Conservation (phyloP, 2,329 filamentous ascomycete genomes). For the Thielaviopsis euricoi region DNA sequence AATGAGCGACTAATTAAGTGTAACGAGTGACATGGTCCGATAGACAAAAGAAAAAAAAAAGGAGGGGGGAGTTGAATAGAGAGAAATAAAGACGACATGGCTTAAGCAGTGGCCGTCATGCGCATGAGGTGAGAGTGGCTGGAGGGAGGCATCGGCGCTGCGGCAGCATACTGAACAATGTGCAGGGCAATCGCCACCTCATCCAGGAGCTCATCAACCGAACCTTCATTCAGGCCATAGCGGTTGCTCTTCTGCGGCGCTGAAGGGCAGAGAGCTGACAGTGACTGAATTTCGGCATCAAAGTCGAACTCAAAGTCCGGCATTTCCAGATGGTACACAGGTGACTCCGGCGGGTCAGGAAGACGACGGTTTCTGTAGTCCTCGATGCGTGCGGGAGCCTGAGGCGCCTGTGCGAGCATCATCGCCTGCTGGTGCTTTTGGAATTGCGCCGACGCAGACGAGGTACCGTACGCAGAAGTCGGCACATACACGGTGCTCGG, state of each 20-base stretch:
- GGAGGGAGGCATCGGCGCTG: not conserved
- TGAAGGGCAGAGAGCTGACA: not conserved
- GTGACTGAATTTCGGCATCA: slow-evolving; percentile 1
- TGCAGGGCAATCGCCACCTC: slow-evolving; percentile 10
- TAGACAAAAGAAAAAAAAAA: too few species aligned
- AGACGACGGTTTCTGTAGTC: slow-evolving; percentile 4
- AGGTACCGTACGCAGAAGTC: not conserved
- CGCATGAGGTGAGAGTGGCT: not conserved
- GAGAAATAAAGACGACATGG: not conserved
- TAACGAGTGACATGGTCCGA: not conserved
- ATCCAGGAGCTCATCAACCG: slow-evolving; percentile 9
- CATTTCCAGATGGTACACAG: slow-evolving; percentile 1
- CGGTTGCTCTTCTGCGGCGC: not conserved
- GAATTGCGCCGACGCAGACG: not conserved
- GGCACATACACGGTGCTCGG: not conserved
- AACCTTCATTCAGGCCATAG: not conserved
- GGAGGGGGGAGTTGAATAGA: not conserved
- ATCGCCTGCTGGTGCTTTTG: not conserved
- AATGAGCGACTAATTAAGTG: not conserved
- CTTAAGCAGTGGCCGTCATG: not conserved
- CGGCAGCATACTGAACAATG: slow-evolving; percentile 2
- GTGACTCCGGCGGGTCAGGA: slow-evolving; percentile 6
- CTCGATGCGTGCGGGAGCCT: not conserved
- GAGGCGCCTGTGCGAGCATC: not conserved
- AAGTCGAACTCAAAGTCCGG: slow-evolving; percentile 2